Percentiles rank a stretch among this genome's conserved stretches.
Conservation (phyloP, 2,329 filamentous ascomycete genomes). For the Pseudovirgaria hyperparasitica region DNA sequence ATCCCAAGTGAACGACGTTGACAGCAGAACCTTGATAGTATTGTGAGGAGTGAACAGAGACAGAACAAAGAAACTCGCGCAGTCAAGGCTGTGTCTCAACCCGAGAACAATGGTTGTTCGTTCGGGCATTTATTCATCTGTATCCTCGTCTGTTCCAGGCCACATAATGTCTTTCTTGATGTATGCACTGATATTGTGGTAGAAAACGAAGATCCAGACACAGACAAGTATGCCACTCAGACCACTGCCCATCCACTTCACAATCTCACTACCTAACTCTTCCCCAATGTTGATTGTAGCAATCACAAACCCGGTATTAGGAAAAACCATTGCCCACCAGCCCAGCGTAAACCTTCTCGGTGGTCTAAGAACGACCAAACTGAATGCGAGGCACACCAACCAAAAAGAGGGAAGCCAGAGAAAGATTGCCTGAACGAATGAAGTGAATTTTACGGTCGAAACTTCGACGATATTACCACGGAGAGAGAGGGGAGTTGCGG, state of each 20-base stretch:
- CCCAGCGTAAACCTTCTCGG: slow-evolving; percentile 38
- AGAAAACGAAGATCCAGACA: slow-evolving; percentile 39
- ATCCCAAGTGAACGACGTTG: too few relatives aligned
- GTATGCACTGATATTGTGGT: slow-evolving; percentile 37
- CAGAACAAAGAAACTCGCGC: too few relatives aligned
- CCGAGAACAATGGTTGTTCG: too few relatives aligned
- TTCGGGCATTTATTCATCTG: slow-evolving; percentile 6
- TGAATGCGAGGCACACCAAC: slow-evolving; percentile 33
- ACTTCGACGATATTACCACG: slow-evolving; percentile 9
- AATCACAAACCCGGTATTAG: slow-evolving; percentile 26
- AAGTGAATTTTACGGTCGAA: slow-evolving; percentile 27
- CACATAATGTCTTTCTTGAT: slow-evolving; percentile 38
- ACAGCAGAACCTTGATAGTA: too few relatives aligned
- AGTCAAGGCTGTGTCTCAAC: too few relatives aligned
- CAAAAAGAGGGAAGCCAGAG: slow-evolving; percentile 50
- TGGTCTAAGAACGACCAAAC: slow-evolving; percentile 7
- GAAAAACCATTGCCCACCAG: slow-evolving; percentile 46
- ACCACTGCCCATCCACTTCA: slow-evolving; percentile 26
- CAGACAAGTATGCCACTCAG: slow-evolving; percentile 38
- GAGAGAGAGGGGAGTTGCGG: slow-evolving; percentile 22
- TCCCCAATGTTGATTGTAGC: slow-evolving; percentile 22
- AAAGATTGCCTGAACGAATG: slow-evolving; percentile 35
- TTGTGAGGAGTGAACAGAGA: too few relatives aligned
- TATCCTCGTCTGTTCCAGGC: slow-evolving; percentile 30
- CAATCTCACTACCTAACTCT: slow-evolving; percentile 17